Evolutionary conservation across 2,329 filamentous ascomycete species (phyloP).

Genomic region (Fusarium redolens): DNA sequence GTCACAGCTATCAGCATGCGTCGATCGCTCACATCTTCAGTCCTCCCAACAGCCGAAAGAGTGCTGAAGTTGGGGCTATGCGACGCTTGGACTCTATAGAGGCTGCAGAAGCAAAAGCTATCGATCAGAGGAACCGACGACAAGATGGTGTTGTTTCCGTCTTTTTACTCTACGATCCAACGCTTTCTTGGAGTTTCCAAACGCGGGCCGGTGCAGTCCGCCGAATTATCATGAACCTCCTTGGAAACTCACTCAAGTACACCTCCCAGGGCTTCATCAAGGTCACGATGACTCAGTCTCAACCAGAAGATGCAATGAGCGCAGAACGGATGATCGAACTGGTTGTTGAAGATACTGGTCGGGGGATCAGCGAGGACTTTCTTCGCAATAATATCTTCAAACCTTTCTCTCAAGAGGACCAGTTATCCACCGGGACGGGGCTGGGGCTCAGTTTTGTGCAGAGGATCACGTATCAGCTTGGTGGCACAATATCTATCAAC

Average conservation of each 20-base stretch:
- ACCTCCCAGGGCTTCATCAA: conserved; percentile 53
- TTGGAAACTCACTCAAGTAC: conserved; percentile 73
- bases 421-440: conserved; percentile 68
- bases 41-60: too few relatives aligned
- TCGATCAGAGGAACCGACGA: not conserved
- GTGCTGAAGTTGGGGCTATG: not conserved
- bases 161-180: not conserved
- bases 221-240: conserved; percentile 70
- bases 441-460: conserved; percentile 74
- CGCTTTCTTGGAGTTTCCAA: conserved; percentile 60
- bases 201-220: conserved; percentile 62
- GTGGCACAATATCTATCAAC: conserved; percentile 67
- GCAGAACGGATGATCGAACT: conserved; percentile 45
- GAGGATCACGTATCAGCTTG: conserved; percentile 66
- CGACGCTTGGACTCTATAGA: not conserved
- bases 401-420: conserved; percentile 73
- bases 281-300: conserved; percentile 39
- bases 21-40: not conserved
- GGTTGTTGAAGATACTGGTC: conserved; percentile 71
- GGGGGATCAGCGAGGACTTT: conserved; percentile 72
- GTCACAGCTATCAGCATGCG: not conserved
- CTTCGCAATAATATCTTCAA: conserved; percentile 70
- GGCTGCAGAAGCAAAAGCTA: not conserved
- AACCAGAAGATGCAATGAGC: not conserved
- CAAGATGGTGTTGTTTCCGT: not conserved